Base-by-base conservation (phyloP, 108 stramenopile species). In the Schizochytrium sp. region DNA sequence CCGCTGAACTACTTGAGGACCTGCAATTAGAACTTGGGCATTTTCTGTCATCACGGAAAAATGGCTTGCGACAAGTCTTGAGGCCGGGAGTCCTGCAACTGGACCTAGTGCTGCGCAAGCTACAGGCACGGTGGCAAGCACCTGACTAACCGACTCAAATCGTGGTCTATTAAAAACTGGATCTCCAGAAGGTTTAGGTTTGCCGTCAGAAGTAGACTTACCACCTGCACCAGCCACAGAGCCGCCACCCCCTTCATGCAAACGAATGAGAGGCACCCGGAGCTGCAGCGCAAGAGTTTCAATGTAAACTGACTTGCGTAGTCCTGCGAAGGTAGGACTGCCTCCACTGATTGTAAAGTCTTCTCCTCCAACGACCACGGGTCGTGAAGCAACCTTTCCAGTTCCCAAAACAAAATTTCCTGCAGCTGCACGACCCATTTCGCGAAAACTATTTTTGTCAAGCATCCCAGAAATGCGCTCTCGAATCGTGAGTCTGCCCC, bases 321-420 rank as follows among this genome's bases (percentile, higher is more conserved):
- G 64, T 44, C 64, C 64, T 7, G 64, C 64, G 44, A 69, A 69
- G 28, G 64, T 69, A 44, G 41, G 59, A 38, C 56, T 58, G 49
- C 87, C 40, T 13, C 46, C 88, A 15, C 61, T 87, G 53, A 87
- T 47, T 40, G 83, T 42, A 46, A 72, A 17, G 89, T 60, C 53
- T 88, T 69, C 28, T 87, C 88, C 61, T 57, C 93, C 58, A 73
- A 93, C 87, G 93, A 94, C 88, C 91, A 92, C 13, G 94, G 94
- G 45, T 92, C 92, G 38, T 72, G 93, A 19, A 90, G 93, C 90
- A 91, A 92, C 42, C 69, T 92, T 15, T 91, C 91, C 93, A 93
- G 93, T 10, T 92, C 93, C 72, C 92, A 94, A 88, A 17, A 73
- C 15, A 93, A 93, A 93, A 57, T 76, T 42, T 93, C 94, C 28